Evolutionary conservation across 129 eudicot species (phyloP).

Genomic region (Tagetes erecta): DNA sequence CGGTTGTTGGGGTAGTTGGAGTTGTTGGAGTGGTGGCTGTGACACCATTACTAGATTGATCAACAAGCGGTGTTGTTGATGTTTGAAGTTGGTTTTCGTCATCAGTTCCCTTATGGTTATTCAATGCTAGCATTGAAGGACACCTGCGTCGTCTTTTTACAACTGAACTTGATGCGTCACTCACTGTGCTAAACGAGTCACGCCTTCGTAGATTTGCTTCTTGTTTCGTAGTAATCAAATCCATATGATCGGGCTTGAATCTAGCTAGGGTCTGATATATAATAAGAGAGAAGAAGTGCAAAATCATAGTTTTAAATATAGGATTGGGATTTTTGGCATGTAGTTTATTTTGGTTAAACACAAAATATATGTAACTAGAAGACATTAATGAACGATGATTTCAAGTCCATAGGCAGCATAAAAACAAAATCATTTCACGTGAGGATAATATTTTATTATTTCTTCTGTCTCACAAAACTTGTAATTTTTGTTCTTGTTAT

Average conservation of each 20-base stretch:
- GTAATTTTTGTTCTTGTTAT: no score
- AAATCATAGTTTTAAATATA: conserved; percentile 28
- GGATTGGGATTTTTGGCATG: conserved; percentile 22
- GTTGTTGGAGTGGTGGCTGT: conserved; percentile 37
- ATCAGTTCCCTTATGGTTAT: conserved; percentile 5
- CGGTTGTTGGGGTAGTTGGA: conserved; percentile 49
- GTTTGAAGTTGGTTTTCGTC: conserved; percentile 30
- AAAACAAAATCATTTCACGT: conserved; percentile 17
- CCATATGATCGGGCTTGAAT: conserved; percentile 28
- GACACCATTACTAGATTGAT: conserved; percentile 38
- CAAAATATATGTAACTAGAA: conserved; percentile 21
- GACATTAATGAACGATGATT: conserved; percentile 31
- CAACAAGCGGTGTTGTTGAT: conserved; percentile 24
- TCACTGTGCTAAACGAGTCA: conserved; percentile 22
- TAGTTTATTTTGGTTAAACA: conserved; percentile 20
- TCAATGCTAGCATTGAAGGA: conserved; percentile 40
- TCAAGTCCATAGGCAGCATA: conserved; percentile 29
- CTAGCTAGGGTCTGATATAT: background rate
- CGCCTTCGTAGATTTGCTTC: conserved; percentile 40
- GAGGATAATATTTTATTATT: background rate
- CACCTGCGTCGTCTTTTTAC: conserved; percentile 57
- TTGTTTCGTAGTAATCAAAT: conserved; percentile 29
- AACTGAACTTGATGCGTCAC: conserved; percentile 37
- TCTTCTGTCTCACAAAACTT: no score
- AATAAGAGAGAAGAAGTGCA: conserved; percentile 25